Evolutionary conservation across 768 basidiomycete genomes (phyloP), one percentile per base, ranked within the genome.

Genomic region (Mycena maculata): DNA sequence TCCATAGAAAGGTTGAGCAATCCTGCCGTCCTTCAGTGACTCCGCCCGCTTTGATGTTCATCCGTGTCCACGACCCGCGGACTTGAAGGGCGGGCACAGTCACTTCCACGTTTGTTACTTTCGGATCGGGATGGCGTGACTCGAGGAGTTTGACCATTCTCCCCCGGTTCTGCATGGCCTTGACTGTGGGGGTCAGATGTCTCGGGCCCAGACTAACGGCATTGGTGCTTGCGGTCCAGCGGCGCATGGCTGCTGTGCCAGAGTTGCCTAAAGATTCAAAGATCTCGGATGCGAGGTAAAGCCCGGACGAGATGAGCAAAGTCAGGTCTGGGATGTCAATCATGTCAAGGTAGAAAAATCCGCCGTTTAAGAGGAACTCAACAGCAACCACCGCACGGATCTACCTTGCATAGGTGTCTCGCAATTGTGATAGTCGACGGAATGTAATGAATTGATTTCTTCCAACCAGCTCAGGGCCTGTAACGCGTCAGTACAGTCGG

Each of bases 51-150:
- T 49, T 57, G 27, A 73, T 63, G 38, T 69, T 65, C 5, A 81
- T 62, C 63, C 79, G 78, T 62, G 70, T 67, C 82, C 80, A 82
- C 0, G 78, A 80, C 2, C 82, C 82, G 4, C 72, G 74, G 8
- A 80, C 66, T 56, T 84, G 82, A 12, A 78, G 50, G 20, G 67
- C 63, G 0, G 70, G 58, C 23, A 66, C 39, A 22, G 58, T 74
- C 13, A 74, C 56, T 15, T 42, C 53, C 6, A 66, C 49, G 38
- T 54, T 73, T 28, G 69, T 66, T 5, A 72, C 36, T 2, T 33
- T 36, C 2, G 78, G 76, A 55, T 78, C 76, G 1, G 77, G 79
- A 68, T 81, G 79, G 13, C 76, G 75, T 12, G 72, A 50, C 25
- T 69, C 31, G 7, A 73, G 47, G 15, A 60, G 44, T 4, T 68